phyloP scores from a whole-genome alignment of 495 filamentous ascomycete species.

The Daldinia grandis region DNA sequence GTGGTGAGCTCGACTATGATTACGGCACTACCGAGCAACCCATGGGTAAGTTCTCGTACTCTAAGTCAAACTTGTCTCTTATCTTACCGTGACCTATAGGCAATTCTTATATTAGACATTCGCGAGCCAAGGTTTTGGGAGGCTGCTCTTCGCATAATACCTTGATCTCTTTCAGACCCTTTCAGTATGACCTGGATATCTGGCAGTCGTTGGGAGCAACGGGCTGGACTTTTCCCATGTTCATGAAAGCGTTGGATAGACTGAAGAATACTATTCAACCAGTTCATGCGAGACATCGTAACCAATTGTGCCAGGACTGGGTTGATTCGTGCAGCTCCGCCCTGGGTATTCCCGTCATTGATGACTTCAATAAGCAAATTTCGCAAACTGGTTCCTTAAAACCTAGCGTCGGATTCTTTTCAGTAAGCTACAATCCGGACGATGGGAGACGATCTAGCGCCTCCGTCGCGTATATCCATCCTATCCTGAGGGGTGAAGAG shows the following conservation, averaged over 20 bases:
- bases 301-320: conserved; percentile 87
- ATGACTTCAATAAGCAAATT: conserved; percentile 84
- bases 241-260: conserved; percentile 77
- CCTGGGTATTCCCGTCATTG: conserved; percentile 76
- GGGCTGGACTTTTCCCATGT: conserved; percentile 81
- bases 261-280: conserved; percentile 83
- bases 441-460: conserved; percentile 80
- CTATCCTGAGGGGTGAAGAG: conserved; percentile 79
- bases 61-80: conserved; percentile 7
- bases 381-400: conserved; percentile 70
- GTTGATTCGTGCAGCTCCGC: conserved; percentile 75
- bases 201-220: conserved; percentile 75
- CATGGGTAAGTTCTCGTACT: conserved; percentile 61
- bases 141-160: conserved; percentile 91
- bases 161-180: conserved; percentile 83
- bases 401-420: conserved; percentile 83
- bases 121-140: conserved; percentile 83
- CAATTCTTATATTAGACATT: conserved; percentile 84
- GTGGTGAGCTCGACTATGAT: conserved; percentile 85
- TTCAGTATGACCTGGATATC: conserved; percentile 77
- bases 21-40: conserved; percentile 88
- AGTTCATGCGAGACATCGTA: conserved; percentile 77
- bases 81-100: conserved; percentile 54
- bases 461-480: conserved; percentile 86
- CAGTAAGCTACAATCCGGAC: conserved; percentile 82